These are phyloP conservation scores for Fraxinus paxiana DNA, from an alignment of 305 asterid genomes.

Conservation along the genomic window DNA sequence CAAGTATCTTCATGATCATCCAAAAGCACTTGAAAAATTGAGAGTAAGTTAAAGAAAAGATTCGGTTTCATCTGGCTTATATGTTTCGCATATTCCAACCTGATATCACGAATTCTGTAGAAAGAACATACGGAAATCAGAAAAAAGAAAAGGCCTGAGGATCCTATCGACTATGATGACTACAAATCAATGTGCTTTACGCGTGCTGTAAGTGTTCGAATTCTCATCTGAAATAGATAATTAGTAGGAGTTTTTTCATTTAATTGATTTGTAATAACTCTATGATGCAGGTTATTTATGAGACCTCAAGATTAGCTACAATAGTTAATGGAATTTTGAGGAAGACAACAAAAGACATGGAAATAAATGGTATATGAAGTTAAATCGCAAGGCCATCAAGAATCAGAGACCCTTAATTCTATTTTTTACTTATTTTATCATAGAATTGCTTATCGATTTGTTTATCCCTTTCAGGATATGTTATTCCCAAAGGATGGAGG, in stretches of 20 bases:
- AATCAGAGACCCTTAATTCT: neutral
- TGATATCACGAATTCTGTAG: conserved; percentile 34
- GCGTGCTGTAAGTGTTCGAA: conserved; percentile 52
- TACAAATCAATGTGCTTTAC: conserved; percentile 86
- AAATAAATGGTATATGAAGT: conserved; percentile 49
- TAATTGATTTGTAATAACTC: neutral
- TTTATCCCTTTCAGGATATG: conserved; percentile 50
- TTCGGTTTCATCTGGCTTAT: conserved; percentile 14
- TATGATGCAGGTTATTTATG: conserved; percentile 30
- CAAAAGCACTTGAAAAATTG: conserved; percentile 74
- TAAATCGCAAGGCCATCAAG: neutral
- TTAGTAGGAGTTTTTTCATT: neutral
- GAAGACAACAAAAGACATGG: conserved; percentile 53
- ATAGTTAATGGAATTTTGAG: conserved; percentile 33
- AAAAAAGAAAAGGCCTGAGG: conserved; percentile 64
- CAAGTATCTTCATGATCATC: conserved; percentile 93
- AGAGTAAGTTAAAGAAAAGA: conserved; percentile 44
- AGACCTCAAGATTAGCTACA: conserved; percentile 33
- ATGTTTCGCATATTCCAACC: neutral
- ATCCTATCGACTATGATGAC: conserved; percentile 73
- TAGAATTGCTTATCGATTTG: neutral
- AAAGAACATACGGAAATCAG: conserved; percentile 86
- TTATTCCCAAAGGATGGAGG: conserved; percentile 90
- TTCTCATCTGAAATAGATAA: neutral
- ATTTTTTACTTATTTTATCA: neutral